phyloP scores from a whole-genome alignment of 2,329 filamentous ascomycete genomes.

The Pseudocercospora vitis region DNA sequence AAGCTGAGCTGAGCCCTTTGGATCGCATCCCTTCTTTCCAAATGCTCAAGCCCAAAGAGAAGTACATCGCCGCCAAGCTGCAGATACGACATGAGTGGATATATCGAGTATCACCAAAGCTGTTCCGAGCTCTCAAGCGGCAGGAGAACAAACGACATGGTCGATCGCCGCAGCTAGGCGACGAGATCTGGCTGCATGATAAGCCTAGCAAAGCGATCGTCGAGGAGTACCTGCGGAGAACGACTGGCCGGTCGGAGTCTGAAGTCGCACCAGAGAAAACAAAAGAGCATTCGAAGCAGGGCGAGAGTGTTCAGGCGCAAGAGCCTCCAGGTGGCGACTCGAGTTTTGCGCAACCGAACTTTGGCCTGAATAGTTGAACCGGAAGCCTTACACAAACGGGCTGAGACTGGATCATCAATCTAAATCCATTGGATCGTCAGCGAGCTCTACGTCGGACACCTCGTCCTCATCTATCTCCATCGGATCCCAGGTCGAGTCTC shows the following conservation, averaged over 20 bases:
- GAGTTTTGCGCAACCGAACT: not conserved
- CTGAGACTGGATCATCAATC: conserved; percentile 27
- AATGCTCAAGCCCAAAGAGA: conserved; percentile 55
- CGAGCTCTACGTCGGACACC: conserved; percentile 23
- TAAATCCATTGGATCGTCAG: conserved; percentile 34
- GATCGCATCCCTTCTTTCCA: conserved; percentile 51
- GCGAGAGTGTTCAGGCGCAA: conserved; percentile 1
- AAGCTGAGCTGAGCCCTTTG: conserved; percentile 37
- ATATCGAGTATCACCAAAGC: conserved; percentile 49
- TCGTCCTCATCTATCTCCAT: conserved; percentile 35
- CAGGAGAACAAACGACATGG: conserved; percentile 40
- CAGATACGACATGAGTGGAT: conserved; percentile 60
- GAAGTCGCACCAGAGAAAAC: conserved; percentile 3
- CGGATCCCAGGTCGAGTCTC: conserved; percentile 30
- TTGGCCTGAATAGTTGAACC: not conserved
- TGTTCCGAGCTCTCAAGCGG: conserved; percentile 44
- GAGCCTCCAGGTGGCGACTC: not conserved
- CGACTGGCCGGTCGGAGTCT: conserved; percentile 8
- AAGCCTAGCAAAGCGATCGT: conserved; percentile 37
- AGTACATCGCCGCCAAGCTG: conserved; percentile 59
- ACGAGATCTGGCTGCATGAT: conserved; percentile 58
- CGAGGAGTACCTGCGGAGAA: conserved; percentile 22
- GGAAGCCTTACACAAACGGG: not conserved
- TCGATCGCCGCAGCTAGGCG: conserved; percentile 38
- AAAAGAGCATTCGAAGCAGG: not conserved